Conservation (phyloP, 2,329 filamentous ascomycete species). For the Cordyceps fumosorosea region DNA sequence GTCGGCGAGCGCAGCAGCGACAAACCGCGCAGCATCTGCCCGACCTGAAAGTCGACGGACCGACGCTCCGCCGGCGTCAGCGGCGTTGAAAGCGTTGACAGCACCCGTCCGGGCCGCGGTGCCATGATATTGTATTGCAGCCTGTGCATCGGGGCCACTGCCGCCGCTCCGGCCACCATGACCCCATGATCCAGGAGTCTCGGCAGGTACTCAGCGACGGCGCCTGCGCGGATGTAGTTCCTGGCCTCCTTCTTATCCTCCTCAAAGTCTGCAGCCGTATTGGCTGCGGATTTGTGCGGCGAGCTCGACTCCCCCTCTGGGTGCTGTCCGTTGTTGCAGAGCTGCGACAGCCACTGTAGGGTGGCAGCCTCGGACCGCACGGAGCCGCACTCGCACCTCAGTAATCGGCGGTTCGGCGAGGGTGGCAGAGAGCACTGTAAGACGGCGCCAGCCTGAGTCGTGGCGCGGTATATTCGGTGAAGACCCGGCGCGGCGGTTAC, state of each 20-base stretch:
- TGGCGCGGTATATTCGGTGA: conserved; percentile 37
- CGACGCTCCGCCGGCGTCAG: conserved; percentile 30
- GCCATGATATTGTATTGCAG: conserved; percentile 38
- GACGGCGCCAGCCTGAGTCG: conserved; percentile 33
- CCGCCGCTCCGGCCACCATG: too few species aligned
- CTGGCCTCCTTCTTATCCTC: background rate
- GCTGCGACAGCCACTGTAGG: conserved; percentile 37
- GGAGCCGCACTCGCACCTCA: conserved; percentile 41
- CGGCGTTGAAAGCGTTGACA: conserved; percentile 30
- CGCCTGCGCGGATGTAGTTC: background rate
- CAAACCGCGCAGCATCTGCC: conserved; percentile 38
- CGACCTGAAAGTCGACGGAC: conserved; percentile 40
- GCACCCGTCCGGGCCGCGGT: conserved; percentile 29
- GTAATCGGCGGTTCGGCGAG: conserved; percentile 33
- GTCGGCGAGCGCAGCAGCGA: conserved; percentile 39
- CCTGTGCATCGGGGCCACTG: conserved; percentile 21
- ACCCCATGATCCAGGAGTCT: conserved; percentile 25
- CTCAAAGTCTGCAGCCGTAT: background rate
- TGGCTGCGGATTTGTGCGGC: background rate
- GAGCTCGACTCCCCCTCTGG: background rate
- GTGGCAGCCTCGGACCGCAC: conserved; percentile 39
- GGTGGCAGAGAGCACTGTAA: conserved; percentile 39
- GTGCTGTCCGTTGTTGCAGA: background rate
- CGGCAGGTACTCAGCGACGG: conserved; percentile 17
- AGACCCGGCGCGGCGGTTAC: conserved; percentile 30